These are phyloP conservation scores for Metroxylon sagu DNA, from an alignment of 176 grass and related monocot species.

Conservation along the genomic window DNA sequence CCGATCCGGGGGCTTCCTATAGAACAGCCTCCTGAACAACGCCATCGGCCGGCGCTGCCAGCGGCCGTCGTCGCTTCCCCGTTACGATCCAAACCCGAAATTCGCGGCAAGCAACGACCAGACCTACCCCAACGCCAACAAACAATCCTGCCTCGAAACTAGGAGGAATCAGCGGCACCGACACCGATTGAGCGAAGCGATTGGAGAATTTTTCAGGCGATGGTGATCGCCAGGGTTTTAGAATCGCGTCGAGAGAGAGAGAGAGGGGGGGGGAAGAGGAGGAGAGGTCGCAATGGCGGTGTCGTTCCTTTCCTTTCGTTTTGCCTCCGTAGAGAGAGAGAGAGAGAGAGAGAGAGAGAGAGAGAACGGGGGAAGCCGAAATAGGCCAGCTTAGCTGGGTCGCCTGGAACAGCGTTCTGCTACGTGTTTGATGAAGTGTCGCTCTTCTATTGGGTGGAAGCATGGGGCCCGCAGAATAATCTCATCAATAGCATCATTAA, in stretches of 20 bases:
- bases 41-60: conserved; percentile 63
- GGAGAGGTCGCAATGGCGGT: no score
- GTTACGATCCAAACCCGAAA: conserved; percentile 13
- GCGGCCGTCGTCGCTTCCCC: conserved; percentile 33
- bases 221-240: conserved; percentile 1
- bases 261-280: no score
- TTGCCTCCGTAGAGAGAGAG: conserved; percentile 5
- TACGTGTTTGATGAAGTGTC: no score
- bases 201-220: not conserved
- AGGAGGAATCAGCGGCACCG: no score
- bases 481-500: no score
- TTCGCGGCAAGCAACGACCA: conserved; percentile 6
- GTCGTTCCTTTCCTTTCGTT: not conserved
- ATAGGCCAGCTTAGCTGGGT: no score
- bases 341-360: conserved; percentile 13
- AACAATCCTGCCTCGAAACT: no score
- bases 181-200: no score
- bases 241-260: not conserved
- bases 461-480: no score
- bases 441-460: no score
- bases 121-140: not conserved
- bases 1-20: conserved; percentile 83
- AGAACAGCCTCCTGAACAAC: conserved; percentile 94
- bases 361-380: no score
- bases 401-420: no score